These are phyloP conservation scores for Thalassia testudinum DNA, from an alignment of 116 monocot species.

Conservation along the genomic window DNA sequence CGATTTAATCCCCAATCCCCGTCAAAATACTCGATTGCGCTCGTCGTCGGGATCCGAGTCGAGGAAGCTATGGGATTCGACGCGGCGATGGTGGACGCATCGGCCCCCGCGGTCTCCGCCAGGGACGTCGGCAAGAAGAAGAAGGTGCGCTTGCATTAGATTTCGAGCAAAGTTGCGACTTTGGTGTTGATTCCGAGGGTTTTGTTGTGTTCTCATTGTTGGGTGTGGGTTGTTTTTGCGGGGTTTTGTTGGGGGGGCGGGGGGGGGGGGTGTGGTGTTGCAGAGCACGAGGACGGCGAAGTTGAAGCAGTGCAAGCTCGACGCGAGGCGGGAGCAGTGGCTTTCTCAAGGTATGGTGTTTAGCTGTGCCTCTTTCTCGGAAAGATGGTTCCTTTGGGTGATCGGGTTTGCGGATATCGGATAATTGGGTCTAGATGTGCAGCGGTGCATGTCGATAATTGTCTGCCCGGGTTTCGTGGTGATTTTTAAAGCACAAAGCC, in stretches of 20 bases:
- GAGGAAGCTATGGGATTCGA: conserved; percentile 52
- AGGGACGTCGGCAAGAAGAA: conserved; percentile 32
- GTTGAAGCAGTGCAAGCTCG: conserved; percentile 75
- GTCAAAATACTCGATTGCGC: no score
- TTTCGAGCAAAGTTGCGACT: no score
- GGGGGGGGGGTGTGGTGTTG: background rate
- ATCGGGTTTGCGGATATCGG: no score
- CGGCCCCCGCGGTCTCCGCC: no score
- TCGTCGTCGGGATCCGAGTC: background rate
- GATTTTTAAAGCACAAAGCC: no score
- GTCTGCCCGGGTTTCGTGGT: no score
- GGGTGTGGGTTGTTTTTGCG: background rate
- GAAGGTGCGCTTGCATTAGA: conserved; percentile 13
- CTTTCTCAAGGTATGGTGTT: conserved; percentile 70
- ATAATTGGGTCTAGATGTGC: no score
- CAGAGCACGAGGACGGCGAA: conserved; percentile 59
- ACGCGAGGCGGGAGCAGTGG: conserved; percentile 70
- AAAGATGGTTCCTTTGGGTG: no score
- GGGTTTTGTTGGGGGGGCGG: no score
- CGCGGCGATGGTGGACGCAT: conserved; percentile 20
- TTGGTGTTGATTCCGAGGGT: background rate
- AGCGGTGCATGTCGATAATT: no score
- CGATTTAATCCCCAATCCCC: background rate
- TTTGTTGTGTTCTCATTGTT: background rate
- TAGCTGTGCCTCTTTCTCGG: no score